These are phyloP conservation scores for Filosporella fistucella DNA, from an alignment of 495 filamentous ascomycete species.

Conservation along the genomic window DNA sequence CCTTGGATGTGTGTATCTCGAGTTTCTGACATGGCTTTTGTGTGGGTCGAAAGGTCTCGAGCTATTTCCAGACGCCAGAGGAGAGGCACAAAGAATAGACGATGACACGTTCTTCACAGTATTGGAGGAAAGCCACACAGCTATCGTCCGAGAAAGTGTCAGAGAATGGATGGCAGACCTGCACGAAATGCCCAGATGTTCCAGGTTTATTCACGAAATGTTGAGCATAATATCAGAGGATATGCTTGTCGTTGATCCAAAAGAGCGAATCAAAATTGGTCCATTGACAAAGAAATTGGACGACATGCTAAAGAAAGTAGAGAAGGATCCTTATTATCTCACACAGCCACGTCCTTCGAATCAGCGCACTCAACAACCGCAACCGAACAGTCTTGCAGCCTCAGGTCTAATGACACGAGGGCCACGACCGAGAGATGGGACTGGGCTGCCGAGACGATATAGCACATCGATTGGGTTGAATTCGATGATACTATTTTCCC, in stretches of 20 bases:
- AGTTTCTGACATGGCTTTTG: conserved; percentile 11
- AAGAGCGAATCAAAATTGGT: not conserved
- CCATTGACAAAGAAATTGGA: not conserved
- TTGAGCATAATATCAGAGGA: not conserved
- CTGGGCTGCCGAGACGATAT: too few relatives aligned
- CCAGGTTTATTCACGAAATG: not conserved
- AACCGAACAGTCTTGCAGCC: too few relatives aligned
- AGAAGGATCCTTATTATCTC: not conserved
- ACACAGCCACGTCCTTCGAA: too few relatives aligned
- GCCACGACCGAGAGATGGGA: too few relatives aligned
- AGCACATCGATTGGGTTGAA: too few relatives aligned
- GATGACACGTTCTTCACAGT: conserved; percentile 9
- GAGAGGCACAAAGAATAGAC: not conserved
- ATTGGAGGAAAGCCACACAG: not conserved
- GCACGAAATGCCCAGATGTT: not conserved
- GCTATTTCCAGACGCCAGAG: conserved; percentile 4
- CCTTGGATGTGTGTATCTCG: conserved; percentile 13
- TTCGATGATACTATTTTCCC: too few relatives aligned
- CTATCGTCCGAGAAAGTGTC: not conserved
- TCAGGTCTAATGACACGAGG: too few relatives aligned
- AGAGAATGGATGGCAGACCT: not conserved
- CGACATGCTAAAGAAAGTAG: not conserved
- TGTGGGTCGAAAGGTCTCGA: conserved; percentile 4
- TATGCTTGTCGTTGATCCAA: not conserved
- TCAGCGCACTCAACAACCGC: too few relatives aligned